These are phyloP conservation scores for Penicillium sp. DNA, from an alignment of 2,329 filamentous ascomycete species.

Conservation along the genomic window DNA sequence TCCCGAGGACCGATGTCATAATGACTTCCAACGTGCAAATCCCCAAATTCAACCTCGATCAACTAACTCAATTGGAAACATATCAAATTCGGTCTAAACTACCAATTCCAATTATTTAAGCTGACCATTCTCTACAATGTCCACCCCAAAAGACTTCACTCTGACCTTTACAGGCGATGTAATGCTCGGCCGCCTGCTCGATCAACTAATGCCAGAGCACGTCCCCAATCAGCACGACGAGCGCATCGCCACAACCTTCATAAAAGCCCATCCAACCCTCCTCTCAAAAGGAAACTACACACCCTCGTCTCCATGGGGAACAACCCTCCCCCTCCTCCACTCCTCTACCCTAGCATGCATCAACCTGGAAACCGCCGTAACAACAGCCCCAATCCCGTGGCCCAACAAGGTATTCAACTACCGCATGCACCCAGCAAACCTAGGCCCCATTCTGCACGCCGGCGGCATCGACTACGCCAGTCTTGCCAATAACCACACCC, in stretches of 20 bases:
- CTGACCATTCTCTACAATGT: neutral
- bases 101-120: neutral
- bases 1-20: neutral
- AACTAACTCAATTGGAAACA: neutral
- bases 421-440: conserved; percentile 43
- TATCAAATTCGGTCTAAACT: neutral
- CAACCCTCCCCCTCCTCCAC: conserved; percentile 34
- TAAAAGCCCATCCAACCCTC: conserved; percentile 22
- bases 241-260: conserved; percentile 20
- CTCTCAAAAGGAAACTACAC: conserved; percentile 6
- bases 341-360: conserved; percentile 38
- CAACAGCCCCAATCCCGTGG: conserved; percentile 35
- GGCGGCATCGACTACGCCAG: conserved; percentile 36
- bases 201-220: conserved; percentile 41
- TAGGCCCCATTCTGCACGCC: conserved; percentile 30
- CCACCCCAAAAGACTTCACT: conserved; percentile 22
- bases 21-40: neutral
- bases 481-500: conserved; percentile 44
- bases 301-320: conserved; percentile 37
- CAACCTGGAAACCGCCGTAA: conserved; percentile 44
- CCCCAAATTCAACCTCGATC: neutral
- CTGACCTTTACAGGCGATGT: conserved; percentile 41
- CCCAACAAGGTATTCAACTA: conserved; percentile 45
- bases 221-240: conserved; percentile 31
- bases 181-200: conserved; percentile 46